These are phyloP conservation scores for Dendrocalamus latiflorus DNA, from an alignment of 202 grass and related monocot species.

Conservation along the genomic window DNA sequence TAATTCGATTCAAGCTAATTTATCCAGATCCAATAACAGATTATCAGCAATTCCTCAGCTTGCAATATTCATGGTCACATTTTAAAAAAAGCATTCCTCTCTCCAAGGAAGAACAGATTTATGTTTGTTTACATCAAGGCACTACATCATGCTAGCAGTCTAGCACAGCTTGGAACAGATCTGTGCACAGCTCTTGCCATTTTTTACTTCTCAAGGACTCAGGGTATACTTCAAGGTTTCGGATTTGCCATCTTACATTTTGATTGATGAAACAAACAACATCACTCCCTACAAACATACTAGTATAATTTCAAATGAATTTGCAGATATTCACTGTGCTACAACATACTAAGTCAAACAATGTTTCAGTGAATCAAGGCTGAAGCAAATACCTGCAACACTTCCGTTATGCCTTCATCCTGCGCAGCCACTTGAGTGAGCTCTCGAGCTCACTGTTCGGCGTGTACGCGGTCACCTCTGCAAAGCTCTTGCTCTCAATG, in stretches of 20 bases:
- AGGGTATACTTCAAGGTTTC: neutral
- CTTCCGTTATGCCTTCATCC: conserved; percentile 29
- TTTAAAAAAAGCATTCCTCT: neutral
- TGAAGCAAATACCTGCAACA: neutral
- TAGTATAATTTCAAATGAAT: neutral
- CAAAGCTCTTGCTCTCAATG: conserved; percentile 63
- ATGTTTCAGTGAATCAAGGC: neutral
- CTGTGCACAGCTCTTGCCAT: neutral
- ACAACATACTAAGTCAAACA: neutral
- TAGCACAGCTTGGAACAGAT: neutral
- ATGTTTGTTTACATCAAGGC: conserved; percentile 8
- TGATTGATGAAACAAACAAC: neutral
- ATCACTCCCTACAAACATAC: neutral
- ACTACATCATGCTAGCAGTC: neutral
- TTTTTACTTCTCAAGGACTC: neutral
- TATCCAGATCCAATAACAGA: neutral
- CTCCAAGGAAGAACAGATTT: neutral
- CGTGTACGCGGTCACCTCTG: conserved; percentile 44
- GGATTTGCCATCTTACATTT: neutral
- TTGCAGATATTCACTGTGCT: neutral
- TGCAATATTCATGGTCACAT: neutral
- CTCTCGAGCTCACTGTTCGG: conserved; percentile 61
- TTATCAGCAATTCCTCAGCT: neutral
- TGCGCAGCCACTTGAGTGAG: conserved; percentile 69
- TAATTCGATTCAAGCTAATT: neutral